phyloP scores from a whole-genome alignment of 2,329 filamentous ascomycete species.

The Sporothrix brasiliensis region DNA sequence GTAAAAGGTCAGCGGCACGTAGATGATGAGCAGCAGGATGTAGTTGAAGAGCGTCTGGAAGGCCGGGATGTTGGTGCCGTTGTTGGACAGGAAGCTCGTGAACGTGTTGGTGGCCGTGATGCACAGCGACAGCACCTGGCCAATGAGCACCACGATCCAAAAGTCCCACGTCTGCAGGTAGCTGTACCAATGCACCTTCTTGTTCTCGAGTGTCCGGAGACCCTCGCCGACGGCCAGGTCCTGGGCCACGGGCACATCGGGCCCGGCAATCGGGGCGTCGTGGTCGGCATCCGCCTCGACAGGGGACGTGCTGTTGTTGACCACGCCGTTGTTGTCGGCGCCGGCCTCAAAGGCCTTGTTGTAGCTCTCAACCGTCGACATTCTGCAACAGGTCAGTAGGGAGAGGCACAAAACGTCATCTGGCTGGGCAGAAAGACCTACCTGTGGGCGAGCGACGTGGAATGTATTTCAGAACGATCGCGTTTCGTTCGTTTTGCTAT shows the following conservation, averaged over 20 bases:
- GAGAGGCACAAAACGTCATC: too few species aligned
- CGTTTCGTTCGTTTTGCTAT: neutral
- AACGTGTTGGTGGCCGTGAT: constrained; percentile 94
- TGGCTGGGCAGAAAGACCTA: neutral
- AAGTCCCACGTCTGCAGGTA: constrained; percentile 87
- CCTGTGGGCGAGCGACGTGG: neutral
- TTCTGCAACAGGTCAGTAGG: neutral
- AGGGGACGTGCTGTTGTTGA: neutral
- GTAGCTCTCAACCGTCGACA: constrained; percentile 24
- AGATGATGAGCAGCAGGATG: constrained; percentile 77
- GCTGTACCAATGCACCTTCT: constrained; percentile 63
- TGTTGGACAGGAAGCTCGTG: constrained; percentile 68
- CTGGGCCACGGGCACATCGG: constrained; percentile 38
- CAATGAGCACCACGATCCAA: constrained; percentile 78
- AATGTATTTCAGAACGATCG: neutral
- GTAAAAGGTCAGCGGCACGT: constrained; percentile 77
- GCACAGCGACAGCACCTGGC: constrained; percentile 83
- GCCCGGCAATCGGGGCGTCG: constrained; percentile 30
- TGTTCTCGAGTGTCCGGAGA: constrained; percentile 58
- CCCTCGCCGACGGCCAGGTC: constrained; percentile 53
- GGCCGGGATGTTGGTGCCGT: constrained; percentile 79
- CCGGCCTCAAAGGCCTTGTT: constrained; percentile 30
- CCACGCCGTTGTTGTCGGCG: constrained; percentile 17
- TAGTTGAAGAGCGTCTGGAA: constrained; percentile 98
- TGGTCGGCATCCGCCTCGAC: constrained; percentile 13